Base-by-base conservation (phyloP, 371 early-diverging fungal genomes). In the Thermomucor indicae-seudaticae region DNA sequence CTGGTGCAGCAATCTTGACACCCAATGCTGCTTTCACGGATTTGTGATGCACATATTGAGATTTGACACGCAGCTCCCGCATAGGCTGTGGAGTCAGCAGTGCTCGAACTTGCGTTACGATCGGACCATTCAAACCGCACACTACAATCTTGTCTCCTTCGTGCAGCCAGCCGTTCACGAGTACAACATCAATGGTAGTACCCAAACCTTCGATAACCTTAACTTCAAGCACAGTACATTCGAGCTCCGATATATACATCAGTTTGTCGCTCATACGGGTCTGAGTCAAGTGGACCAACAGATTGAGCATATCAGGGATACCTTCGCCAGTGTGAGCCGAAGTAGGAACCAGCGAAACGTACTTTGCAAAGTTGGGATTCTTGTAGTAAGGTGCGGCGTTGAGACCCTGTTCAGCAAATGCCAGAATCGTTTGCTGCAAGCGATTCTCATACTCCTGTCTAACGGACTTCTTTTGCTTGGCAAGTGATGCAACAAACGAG, bases 181-280 rank as follows among this genome's bases (percentile, higher is more conserved):
- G 81, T 40, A 99, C 90, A 37, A 97, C 99, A 80, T 99, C 99
- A 53, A 99, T 91, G 1, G 99, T 98, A 1, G 96, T 96, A 57
- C 99, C 99, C 46, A 94, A 84, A 57, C 99, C 99, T 79, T 99
- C 99, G 64, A 97, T 90, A n/a, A 97, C 96, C 83, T 99, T 98
- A 58, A 99, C 99, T 84, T 99, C 99, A 47, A 99, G 78, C 41
- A 99, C 97, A 19, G 99, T 99, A 81, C 98, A 97, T 80, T 99
- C 97, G 16, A 98, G 80, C 65, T 93, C 93, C 10, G 93, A 90
- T 47, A 94, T 77, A 65, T 97, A 98, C 93, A 95, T 98, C 48
- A 99, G 81, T 58, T 89, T 78, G 46, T 94, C 90, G 31, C 91
- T 88, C 97, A 99, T 93, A 57, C 96, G 88, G 40, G 84, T 85